Conservation (phyloP, 768 basidiomycete species). For the Tubosaeta brunneosetosa region DNA sequence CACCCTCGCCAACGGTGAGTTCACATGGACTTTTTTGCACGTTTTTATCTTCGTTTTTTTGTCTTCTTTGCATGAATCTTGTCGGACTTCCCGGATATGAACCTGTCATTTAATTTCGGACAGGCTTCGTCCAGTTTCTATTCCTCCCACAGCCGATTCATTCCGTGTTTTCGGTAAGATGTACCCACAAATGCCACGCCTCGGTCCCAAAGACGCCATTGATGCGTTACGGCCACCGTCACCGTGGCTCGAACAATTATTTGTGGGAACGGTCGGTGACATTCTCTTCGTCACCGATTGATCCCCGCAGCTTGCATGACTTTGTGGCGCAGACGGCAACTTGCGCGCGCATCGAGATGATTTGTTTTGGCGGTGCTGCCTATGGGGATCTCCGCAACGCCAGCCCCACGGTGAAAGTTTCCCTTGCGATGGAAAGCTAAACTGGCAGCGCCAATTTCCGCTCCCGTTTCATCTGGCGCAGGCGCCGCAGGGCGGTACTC, state of each 20-base stretch:
- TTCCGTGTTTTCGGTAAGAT: not conserved
- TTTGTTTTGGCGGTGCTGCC: not conserved
- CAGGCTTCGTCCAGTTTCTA: not conserved
- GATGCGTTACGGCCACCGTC: not conserved
- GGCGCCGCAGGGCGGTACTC: not conserved
- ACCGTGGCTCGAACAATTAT: not conserved
- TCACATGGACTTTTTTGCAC: not conserved
- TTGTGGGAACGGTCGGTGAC: not conserved
- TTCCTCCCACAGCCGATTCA: not conserved
- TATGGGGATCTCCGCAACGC: not conserved
- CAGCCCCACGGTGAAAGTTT: not conserved
- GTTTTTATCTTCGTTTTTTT: not conserved
- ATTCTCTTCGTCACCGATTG: not conserved
- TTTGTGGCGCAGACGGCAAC: not conserved
- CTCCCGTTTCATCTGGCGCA: not conserved
- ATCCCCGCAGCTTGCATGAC: not conserved
- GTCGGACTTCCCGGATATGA: slow-evolving; percentile 8
- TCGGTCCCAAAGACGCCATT: not conserved
- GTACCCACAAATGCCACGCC: not conserved
- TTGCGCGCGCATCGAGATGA: not conserved
- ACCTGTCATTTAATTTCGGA: not conserved
- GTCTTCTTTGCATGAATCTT: not conserved
- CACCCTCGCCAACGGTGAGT: not conserved
- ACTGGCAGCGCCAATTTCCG: not conserved
- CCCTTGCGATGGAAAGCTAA: not conserved